A percentile compares a stretch with the other conserved stretches of the same genome.
phyloP scores from a whole-genome alignment of 75 land plant genomes.

The Azolla pinnata region DNA sequence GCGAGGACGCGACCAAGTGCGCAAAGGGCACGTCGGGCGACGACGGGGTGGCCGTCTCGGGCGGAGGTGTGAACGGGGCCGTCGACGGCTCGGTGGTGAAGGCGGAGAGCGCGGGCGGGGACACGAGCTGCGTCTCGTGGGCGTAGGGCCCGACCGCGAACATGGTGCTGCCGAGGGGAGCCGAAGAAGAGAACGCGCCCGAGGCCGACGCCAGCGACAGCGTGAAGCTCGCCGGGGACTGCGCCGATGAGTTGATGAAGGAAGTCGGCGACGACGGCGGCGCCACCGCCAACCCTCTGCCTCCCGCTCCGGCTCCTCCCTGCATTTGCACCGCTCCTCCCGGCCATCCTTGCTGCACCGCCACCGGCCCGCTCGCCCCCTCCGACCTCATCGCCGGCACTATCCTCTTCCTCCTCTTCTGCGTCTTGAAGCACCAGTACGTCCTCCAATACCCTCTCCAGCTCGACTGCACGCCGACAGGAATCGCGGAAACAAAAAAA shows the following conservation, averaged over 20 bases:
- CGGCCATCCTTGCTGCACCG: no score
- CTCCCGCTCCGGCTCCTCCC: no score
- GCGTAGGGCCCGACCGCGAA: conserved; percentile 78
- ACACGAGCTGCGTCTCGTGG: conserved; percentile 67
- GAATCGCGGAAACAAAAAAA: neutral
- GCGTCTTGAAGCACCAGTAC: conserved; percentile 65
- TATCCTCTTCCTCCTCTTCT: conserved; percentile 41
- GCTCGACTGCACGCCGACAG: conserved; percentile 35
- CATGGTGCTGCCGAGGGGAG: conserved; percentile 42
- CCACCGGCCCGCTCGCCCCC: no score
- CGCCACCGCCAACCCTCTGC: no score
- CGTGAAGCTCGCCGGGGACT: conserved; percentile 49
- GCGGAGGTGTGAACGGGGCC: conserved; percentile 87
- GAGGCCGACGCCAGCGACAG: conserved; percentile 43
- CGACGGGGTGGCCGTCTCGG: conserved; percentile 73
- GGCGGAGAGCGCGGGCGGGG: conserved; percentile 78
- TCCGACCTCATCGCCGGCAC: conserved; percentile 48
- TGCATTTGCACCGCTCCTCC: no score
- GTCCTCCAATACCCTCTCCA: conserved; percentile 52
- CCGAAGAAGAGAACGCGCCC: conserved; percentile 38
- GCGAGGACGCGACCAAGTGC: conserved; percentile 50
- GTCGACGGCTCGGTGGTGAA: conserved; percentile 93
- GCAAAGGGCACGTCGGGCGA: conserved; percentile 99
- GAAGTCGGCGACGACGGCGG: conserved; percentile 93
- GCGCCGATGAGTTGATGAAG: conserved; percentile 51